phyloP scores from a whole-genome alignment of 192 early-diverging fungal genomes.

The Entomortierella lignicola region DNA sequence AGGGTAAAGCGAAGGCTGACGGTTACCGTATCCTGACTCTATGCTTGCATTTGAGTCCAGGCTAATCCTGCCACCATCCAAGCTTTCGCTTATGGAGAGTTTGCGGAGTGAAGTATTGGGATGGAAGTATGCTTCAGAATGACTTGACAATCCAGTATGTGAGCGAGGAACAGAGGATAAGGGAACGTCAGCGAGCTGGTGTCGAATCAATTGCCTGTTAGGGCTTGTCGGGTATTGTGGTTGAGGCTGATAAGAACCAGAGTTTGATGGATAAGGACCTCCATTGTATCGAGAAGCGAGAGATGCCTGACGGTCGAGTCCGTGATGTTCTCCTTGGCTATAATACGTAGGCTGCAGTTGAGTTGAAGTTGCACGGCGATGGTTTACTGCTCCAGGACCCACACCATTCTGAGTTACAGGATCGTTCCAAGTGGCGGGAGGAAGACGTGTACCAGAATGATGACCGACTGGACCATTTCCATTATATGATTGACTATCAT shows the following conservation, averaged over 20 bases:
- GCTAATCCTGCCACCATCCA: constrained; percentile 45
- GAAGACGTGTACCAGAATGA: constrained; percentile 25
- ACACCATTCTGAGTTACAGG: constrained; percentile 12
- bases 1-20: constrained; percentile 38
- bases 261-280: constrained; percentile 26
- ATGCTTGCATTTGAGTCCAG: constrained; percentile 41
- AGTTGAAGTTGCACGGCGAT: constrained; percentile 37
- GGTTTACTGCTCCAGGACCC: constrained; percentile 10
- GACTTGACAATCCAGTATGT: constrained; percentile 7
- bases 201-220: constrained; percentile 34
- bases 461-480: constrained; percentile 23
- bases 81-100: constrained; percentile 27
- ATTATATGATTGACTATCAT: constrained; percentile 21
- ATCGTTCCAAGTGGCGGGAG: constrained; percentile 30
- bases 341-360: constrained; percentile 48
- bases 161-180: constrained; percentile 2
- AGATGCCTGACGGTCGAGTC: constrained; percentile 32
- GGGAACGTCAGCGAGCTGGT: constrained; percentile 27
- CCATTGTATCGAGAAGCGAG: constrained; percentile 28
- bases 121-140: constrained; percentile 32
- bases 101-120: constrained; percentile 23
- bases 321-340: not conserved
- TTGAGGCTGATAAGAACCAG: constrained; percentile 7
- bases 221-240: constrained; percentile 14
- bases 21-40: constrained; percentile 39